Percentiles rank a stretch among this genome's conserved stretches.
Conservation (phyloP, 768 basidiomycete genomes). For the Amylocystis lapponica region DNA sequence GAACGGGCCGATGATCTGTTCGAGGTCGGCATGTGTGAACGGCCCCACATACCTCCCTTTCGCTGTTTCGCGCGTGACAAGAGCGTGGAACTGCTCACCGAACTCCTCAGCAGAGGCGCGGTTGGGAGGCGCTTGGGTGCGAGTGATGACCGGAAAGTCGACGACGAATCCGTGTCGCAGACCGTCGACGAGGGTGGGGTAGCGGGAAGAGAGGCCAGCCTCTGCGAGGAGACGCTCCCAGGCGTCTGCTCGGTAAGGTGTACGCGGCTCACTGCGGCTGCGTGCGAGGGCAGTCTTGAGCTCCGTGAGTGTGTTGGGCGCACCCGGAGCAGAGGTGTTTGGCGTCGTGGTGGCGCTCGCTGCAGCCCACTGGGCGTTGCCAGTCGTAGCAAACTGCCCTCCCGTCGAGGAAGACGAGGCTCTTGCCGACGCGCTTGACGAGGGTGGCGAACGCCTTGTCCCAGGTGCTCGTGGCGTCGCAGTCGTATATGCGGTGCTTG, state of each 20-base stretch:
- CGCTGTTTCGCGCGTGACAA: neutral
- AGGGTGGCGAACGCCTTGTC: neutral
- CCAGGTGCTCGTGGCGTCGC: neutral
- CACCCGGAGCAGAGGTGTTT: constrained; percentile 2
- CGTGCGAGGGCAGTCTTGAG: constrained; percentile 1
- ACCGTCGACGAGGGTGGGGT: neutral
- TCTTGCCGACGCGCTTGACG: neutral
- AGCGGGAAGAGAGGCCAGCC: neutral
- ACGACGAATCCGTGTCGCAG: neutral
- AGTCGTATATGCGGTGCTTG: neutral
- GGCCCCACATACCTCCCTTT: constrained; percentile 6
- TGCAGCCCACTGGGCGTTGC: neutral
- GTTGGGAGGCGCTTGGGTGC: neutral
- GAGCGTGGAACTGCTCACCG: neutral
- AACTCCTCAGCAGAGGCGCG: neutral
- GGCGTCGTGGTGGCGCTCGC: neutral
- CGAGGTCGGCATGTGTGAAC: constrained; percentile 4
- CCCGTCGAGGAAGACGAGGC: neutral
- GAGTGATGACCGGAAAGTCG: neutral
- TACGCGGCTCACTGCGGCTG: neutral
- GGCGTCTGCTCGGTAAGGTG: neutral
- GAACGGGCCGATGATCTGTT: constrained; percentile 18
- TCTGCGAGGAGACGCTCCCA: neutral
- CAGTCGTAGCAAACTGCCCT: neutral
- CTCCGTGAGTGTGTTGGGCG: neutral